Percentiles rank a stretch among this genome's conserved stretches.
These are phyloP conservation scores for Dalbergia cultrata DNA, from an alignment of 306 rosid species.

Conservation along the genomic window DNA sequence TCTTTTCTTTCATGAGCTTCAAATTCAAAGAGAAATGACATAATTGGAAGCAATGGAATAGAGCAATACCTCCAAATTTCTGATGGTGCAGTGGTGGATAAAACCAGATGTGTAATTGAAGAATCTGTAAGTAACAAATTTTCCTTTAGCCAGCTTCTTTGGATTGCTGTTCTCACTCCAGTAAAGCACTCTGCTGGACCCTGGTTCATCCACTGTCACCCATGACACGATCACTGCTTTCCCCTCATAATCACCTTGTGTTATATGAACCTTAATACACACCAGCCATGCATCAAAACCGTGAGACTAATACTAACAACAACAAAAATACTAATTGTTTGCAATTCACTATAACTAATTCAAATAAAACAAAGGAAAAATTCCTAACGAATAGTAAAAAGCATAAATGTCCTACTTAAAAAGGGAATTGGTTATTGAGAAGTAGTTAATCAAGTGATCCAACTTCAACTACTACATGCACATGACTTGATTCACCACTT, in stretches of 20 bases:
- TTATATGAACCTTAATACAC: slow-evolving; percentile 81
- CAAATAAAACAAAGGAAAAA: slow-evolving; percentile 15
- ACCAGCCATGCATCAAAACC: slow-evolving; percentile 20
- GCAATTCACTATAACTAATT: background rate
- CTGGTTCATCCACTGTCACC: slow-evolving; percentile 78
- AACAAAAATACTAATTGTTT: background rate
- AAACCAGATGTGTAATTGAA: slow-evolving; percentile 84
- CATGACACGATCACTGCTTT: slow-evolving; percentile 83
- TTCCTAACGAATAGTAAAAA: background rate
- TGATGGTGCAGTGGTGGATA: slow-evolving; percentile 78
- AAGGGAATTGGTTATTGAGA: background rate
- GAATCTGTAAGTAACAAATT: slow-evolving; percentile 61
- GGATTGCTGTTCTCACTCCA: slow-evolving; percentile 66
- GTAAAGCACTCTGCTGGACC: slow-evolving; percentile 63
- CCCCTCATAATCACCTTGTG: slow-evolving; percentile 87
- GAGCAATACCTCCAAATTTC: slow-evolving; percentile 65
- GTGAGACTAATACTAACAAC: slow-evolving; percentile 3
- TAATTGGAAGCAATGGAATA: background rate
- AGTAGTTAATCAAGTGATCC: background rate
- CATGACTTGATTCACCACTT: background rate
- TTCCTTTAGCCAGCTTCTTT: slow-evolving; percentile 55
- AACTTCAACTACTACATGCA: background rate
- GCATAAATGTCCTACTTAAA: background rate
- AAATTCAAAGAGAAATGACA: background rate
- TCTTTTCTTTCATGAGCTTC: slow-evolving; percentile 19